Evolutionary conservation across 176 grass and related monocot genomes (phyloP), one percentile per base, ranked within the genome.

Genomic region (Puya raimondii): DNA sequence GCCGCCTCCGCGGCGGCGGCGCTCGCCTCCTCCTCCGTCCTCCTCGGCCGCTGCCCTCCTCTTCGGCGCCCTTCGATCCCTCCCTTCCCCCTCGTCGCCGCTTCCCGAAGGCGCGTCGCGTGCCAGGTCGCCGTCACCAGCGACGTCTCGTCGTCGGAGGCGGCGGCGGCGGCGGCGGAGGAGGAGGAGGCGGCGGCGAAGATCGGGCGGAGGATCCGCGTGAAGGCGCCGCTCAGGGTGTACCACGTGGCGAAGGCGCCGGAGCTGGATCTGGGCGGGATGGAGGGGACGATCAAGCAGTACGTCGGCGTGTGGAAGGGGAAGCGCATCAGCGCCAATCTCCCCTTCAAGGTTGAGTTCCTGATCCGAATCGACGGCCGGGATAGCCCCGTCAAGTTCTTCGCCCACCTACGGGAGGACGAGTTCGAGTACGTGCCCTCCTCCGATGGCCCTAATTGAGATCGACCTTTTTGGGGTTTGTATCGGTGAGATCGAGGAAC

Each of bases 241-340:
- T 78, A 93, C 78, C 94, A 99, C 76, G 89, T 93, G 26, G 26
- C 70, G 67, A 99, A 93, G 94, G 83, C 70, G 57, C 89, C 94
- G 6, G 84, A 70, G 64, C 81, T 99, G 77, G 80, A 93, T 78
- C 79, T 99, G 68, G 69, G 75, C 7, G 94, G 94, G 59, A 69
- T 80, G 81, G 89, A 99, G 64, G 94, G 94, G 26, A 84, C 77
- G 49, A 84, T 99, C 75, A 91, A 88, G 69, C 86, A 93, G 72
- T 88, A 99, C 57, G 72, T 86, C 12, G 89, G 65, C 63, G 54
- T 99, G 20, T 88, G 87, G 86, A 93, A 90, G 79, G 89, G 89
- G 53, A 99, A 93, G 72, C 82, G 94, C 49, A 63, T 99, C 74
- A 88, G 84, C 18, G 72, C 89, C 13, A 99, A 80, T 78, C 80